Evolutionary conservation across 345 rosid genomes (phyloP), one percentile per base, ranked within the genome.

Genomic region (Salix viminalis): DNA sequence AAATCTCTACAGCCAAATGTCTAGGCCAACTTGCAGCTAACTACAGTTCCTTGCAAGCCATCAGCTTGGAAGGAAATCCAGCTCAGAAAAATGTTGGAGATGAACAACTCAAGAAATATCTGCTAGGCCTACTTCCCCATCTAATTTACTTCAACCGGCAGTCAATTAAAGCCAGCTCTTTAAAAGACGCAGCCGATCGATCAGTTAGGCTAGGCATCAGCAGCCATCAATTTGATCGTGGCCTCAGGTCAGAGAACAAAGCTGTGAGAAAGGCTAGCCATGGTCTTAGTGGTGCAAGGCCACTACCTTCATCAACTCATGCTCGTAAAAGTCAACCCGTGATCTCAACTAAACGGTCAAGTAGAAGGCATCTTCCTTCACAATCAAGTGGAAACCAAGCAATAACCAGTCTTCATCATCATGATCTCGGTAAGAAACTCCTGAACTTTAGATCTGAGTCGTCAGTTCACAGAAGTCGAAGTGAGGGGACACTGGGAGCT

Each of bases 11-110:
- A 6, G 84, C 97, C 70, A 96, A 93, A 83, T 86, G 89, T 74
- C 89, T 96, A 6, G 98, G 97, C 74, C 98, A 91, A 83, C 97
- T 96, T 10, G 98, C 99, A 19, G 97, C 99, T n/a, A 93, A 93
- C 84, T 92, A 92, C 90, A 92, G 79, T 74, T 93, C 99, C 66
- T 84, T 96, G 82, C 99, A 93, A 81, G 97, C 97, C 73, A 89
- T 93, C 80, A 91, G 96, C 91, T 80, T 96, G 89, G 98, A 96
- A 82, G 99, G 98, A 72, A 96, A 94, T 83, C 97, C 98, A 30
- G 98, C 97, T 8, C 98, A 94, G 88, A 92, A 92, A 80, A 96
- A 94, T 74, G 95, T 94, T 26, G 99, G 99, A 74, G 98, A 96
- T 68, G 99, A 96, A 70, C 92, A 92, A 73, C 87, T 96, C 73